Evolutionary conservation across 1,139 yeast genomes (phyloP).

Genomic region (Geotrichum cucujoidarum): DNA sequence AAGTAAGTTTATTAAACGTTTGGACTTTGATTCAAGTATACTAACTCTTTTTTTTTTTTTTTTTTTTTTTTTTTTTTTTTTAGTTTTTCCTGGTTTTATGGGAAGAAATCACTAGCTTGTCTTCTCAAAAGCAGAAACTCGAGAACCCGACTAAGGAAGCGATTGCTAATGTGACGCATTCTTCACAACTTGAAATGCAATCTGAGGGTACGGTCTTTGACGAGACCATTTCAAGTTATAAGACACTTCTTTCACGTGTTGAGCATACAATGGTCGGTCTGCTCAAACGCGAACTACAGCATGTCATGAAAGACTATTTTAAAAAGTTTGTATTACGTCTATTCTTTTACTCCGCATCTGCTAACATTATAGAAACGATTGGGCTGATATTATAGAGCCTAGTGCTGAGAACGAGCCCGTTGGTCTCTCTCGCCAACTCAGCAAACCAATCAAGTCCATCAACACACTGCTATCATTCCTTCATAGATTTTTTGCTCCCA

Average conservation of each 20-base stretch:
- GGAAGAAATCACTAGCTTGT: conserved; percentile 35
- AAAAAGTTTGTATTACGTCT: conserved; percentile 11
- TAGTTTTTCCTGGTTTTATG: conserved; percentile 58
- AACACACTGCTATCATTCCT: conserved; percentile 41
- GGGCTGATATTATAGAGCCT: conserved; percentile 9
- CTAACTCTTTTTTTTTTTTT: not conserved
- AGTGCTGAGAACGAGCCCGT: conserved; percentile 1
- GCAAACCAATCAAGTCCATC: conserved; percentile 37
- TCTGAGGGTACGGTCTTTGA: conserved; percentile 51
- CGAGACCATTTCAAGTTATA: conserved; percentile 47
- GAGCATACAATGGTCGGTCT: conserved; percentile 43
- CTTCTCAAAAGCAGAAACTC: conserved; percentile 19
- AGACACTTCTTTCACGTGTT: conserved; percentile 40
- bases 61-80: not conserved
- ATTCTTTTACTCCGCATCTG: not conserved
- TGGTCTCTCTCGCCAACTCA: conserved; percentile 37
- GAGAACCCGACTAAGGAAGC: conserved; percentile 19
- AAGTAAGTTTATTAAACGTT: conserved; percentile 25
- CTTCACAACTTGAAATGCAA: conserved; percentile 17
- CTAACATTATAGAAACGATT: conserved; percentile 11
- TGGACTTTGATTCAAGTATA: not conserved
- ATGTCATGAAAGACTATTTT: conserved; percentile 50
- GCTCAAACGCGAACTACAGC: conserved; percentile 49
- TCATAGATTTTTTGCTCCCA: conserved; percentile 35
- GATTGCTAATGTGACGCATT: conserved; percentile 17